Percentiles rank a stretch among this genome's conserved stretches.
Evolutionary conservation across 1,139 yeast genomes (phyloP).

Genomic region (Lodderomyces margitis): DNA sequence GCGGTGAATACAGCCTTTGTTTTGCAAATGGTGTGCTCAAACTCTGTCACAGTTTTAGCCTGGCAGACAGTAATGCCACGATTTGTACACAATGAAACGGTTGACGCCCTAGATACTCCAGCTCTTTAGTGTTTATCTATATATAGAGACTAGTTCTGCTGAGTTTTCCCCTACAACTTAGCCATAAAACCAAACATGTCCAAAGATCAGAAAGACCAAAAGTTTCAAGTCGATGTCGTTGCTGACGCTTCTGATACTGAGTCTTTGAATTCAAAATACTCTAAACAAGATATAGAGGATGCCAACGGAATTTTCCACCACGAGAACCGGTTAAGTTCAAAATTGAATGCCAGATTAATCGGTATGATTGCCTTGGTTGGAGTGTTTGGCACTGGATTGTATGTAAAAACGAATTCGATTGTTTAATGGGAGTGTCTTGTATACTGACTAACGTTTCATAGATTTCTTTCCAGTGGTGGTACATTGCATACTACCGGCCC

Average conservation of each 20-base stretch:
- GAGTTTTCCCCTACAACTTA: not conserved
- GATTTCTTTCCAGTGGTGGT: conserved; percentile 21
- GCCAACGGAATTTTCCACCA: conserved; percentile 14
- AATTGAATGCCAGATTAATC: conserved; percentile 29
- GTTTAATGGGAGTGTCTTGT: not conserved
- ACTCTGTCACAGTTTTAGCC: not conserved
- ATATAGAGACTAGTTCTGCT: no score
- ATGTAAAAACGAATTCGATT: not conserved
- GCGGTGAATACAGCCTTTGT: no score
- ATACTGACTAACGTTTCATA: not conserved
- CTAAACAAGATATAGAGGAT: conserved; percentile 9
- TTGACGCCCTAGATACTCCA: no score
- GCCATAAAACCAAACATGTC: conserved; percentile 2
- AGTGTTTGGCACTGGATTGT: conserved; percentile 27
- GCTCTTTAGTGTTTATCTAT: not conserved
- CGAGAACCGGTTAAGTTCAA: conserved; percentile 15
- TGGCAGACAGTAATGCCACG: not conserved
- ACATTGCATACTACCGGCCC: conserved; percentile 21
- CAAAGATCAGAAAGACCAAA: conserved; percentile 2
- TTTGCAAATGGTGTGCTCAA: not conserved
- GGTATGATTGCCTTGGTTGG: conserved; percentile 32
- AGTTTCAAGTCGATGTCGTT: conserved; percentile 1
- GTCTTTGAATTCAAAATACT: conserved; percentile 8
- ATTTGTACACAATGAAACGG: not conserved
- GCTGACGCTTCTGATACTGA: conserved; percentile 10